A percentile compares a stretch with the other conserved stretches of the same genome.
These are phyloP conservation scores for Pseudopyricularia javanii DNA, from an alignment of 2,329 filamentous ascomycete species.

Conservation along the genomic window DNA sequence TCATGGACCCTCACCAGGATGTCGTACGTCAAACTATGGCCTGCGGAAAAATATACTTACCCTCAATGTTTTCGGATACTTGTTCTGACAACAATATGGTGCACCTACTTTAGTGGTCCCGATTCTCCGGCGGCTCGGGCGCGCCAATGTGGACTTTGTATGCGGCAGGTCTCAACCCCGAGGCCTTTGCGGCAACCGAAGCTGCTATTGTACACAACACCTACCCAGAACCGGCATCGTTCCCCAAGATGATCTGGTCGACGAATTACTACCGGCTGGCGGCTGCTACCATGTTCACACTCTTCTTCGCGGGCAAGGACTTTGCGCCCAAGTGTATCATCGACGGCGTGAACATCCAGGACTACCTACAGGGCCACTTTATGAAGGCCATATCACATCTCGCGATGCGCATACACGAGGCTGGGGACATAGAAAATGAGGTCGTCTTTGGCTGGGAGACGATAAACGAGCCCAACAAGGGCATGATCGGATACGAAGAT, in stretches of 20 bases:
- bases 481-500: constrained; percentile 73
- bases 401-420: constrained; percentile 74
- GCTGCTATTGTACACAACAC: constrained; percentile 93
- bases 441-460: constrained; percentile 93
- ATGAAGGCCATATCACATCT: constrained; percentile 69
- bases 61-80: neutral
- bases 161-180: constrained; percentile 81
- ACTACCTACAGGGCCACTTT: constrained; percentile 84
- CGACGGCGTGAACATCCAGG: constrained; percentile 84
- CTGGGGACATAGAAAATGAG: constrained; percentile 75
- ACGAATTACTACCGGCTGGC: constrained; percentile 89
- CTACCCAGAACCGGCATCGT: constrained; percentile 70
- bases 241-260: constrained; percentile 99
- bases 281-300: constrained; percentile 80
- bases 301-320: constrained; percentile 83
- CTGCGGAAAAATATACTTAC: too few species aligned
- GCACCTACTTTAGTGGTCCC: constrained; percentile 57
- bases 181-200: constrained; percentile 73
- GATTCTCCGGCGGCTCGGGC: constrained; percentile 86
- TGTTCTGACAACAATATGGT: constrained; percentile 9
- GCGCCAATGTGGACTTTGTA: constrained; percentile 98
- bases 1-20: constrained; percentile 98
- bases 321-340: constrained; percentile 96
- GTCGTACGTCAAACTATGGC: constrained; percentile 46
- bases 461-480: constrained; percentile 87